Conservation (phyloP, 2,329 filamentous ascomycete genomes). For the Stagonosporopsis tanaceti region DNA sequence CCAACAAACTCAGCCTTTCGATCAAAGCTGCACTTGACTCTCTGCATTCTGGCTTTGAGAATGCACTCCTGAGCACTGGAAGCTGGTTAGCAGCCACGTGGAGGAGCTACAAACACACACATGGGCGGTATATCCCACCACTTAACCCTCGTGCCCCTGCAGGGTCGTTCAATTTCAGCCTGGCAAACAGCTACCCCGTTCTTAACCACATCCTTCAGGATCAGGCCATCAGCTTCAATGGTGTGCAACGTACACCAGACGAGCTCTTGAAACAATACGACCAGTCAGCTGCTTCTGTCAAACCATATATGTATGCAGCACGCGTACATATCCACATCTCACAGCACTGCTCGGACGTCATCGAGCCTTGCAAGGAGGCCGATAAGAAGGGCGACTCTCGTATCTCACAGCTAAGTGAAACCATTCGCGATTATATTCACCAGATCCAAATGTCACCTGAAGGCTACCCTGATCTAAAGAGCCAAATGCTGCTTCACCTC, state of each 20-base stretch:
- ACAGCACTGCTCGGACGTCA: constrained; percentile 1
- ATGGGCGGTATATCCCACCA: constrained; percentile 50
- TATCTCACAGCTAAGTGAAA: constrained; percentile 54
- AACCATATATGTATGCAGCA: constrained; percentile 32
- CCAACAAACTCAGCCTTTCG: background rate
- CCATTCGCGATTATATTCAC: constrained; percentile 17
- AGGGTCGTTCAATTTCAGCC: constrained; percentile 27
- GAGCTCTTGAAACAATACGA: constrained; percentile 29
- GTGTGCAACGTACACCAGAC: constrained; percentile 9
- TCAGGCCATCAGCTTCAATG: background rate
- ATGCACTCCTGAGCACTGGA: constrained; percentile 21
- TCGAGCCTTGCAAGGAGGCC: constrained; percentile 40
- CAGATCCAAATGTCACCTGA: constrained; percentile 47
- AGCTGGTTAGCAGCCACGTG: constrained; percentile 32
- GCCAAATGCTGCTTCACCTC: constrained; percentile 60
- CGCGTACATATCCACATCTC: constrained; percentile 35
- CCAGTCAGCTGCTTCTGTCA: constrained; percentile 13
- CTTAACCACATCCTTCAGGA: constrained; percentile 12
- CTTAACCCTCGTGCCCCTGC: constrained; percentile 51
- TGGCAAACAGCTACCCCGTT: constrained; percentile 29
- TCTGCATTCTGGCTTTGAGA: constrained; percentile 25
- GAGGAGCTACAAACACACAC: constrained; percentile 28
- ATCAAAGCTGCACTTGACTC: background rate
- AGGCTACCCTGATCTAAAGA: constrained; percentile 59
- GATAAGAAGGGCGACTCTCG: background rate